Base-by-base conservation (phyloP, 768 basidiomycete genomes). In the Steccherinum ochraceum region DNA sequence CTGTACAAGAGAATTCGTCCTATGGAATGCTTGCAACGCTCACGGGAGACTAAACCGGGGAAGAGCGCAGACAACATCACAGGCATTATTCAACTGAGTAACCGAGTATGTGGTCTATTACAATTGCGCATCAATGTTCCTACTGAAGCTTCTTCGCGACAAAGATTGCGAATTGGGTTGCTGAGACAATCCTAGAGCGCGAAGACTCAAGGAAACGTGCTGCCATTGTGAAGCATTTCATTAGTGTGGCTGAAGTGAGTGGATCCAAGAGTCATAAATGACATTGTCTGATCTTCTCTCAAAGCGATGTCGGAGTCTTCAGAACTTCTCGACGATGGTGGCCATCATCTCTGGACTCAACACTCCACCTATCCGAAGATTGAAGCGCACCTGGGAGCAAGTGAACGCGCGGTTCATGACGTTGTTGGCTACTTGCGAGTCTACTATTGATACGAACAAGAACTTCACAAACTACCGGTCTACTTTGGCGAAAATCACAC, bases 271-370 rank as follows among this genome's bases (percentile, higher is more conserved):
- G n/a, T n/a, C n/a, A n/a, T n/a, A n/a, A 24, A 10, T n/a, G 16
- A 53, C 18, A 19, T 52, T 19, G n/a, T n/a, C n/a, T n/a, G n/a
- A n/a, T 46, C 42, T 55, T 16, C 44, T 49, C n/a, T 56, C 51
- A 40, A 57, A 97, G 95, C 88, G 90, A 26, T 94, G 94, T 65
- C 88, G 90, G 45, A 66, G 69, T 12, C 69, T 97, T 56, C 89
- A 94, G 65, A 98, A 97, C 69, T 96, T 93, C 69, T 94, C 93
- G 13, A 88, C 84, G 18, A 91, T 98, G 85, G 89, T 92, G 53
- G 92, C 93, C 27, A 89, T 97, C 52, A 84, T 93, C 30, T 94
- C 94, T n/a, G 95, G 93, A 3, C 75, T 97, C 44, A 94, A 95
- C 57, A 89, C 90, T 0, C 89, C 94, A 16, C 92, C 93, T 13